phyloP scores from a whole-genome alignment of 305 asterid genomes.

The Fraxinus albicans region DNA sequence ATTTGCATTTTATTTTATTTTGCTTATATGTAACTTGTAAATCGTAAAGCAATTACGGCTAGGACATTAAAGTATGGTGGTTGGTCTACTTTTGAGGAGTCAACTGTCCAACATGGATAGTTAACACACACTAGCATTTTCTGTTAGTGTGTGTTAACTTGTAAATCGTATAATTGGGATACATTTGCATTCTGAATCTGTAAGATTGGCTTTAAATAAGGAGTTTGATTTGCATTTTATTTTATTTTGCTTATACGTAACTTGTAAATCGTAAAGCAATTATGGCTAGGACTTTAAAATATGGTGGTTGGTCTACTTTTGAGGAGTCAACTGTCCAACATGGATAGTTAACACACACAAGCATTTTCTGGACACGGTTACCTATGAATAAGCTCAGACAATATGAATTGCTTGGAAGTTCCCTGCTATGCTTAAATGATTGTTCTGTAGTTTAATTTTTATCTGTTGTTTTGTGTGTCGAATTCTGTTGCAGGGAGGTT shows the following conservation, averaged over 20 bases:
- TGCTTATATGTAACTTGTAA: neutral
- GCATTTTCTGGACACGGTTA: neutral
- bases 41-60: neutral
- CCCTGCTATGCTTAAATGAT: neutral
- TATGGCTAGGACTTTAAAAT: neutral
- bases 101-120: neutral
- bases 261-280: neutral
- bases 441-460: constrained; percentile 1
- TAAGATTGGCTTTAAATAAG: neutral
- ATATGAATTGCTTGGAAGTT: neutral
- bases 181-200: neutral
- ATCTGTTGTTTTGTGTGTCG: neutral
- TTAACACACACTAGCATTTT: neutral
- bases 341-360: neutral
- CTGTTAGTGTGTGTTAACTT: neutral
- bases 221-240: neutral
- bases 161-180: neutral
- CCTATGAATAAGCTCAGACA: neutral
- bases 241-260: neutral
- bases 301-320: neutral
- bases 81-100: neutral
- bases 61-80: neutral
- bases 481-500: constrained; percentile 34
- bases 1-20: neutral
- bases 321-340: neutral